Conservation (phyloP, 257 asterid genomes). For the Solanum etuberosum region DNA sequence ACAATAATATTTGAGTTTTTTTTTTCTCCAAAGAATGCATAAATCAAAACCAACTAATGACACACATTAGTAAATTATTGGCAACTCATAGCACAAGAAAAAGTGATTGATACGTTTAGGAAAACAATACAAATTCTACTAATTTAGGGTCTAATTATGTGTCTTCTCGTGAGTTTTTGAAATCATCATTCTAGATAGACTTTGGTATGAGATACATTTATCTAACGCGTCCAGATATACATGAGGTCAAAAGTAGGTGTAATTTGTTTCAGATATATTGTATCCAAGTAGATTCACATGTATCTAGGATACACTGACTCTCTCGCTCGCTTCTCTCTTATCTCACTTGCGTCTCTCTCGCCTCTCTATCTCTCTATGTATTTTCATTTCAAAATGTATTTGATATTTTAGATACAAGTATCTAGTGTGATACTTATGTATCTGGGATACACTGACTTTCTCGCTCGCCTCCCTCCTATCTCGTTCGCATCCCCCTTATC, state of each 20-base stretch:
- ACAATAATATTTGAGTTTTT: background rate
- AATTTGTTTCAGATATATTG: too few species aligned
- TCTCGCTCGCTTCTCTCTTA: too few species aligned
- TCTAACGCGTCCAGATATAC: too few species aligned
- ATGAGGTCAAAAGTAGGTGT: background rate
- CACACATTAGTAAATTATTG: too few species aligned
- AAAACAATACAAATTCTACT: background rate
- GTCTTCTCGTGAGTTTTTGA: too few species aligned
- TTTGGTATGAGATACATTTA: background rate
- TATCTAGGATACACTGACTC: background rate
- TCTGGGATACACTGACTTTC: background rate
- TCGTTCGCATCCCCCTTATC: too few species aligned
- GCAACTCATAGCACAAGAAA: background rate
- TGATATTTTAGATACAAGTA: rapidly evolving
- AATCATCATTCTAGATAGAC: background rate
- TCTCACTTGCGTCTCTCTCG: background rate
- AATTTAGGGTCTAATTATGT: background rate
- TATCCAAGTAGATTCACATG: background rate
- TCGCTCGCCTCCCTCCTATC: background rate
- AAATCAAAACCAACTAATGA: background rate
- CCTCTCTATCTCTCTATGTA: too few species aligned
- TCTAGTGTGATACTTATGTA: background rate
- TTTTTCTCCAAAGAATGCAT: background rate
- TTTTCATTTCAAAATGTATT: too few species aligned
- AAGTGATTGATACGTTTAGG: background rate